phyloP scores from a whole-genome alignment of 169 alveolate species.

The Ichthyophthirius multifiliis region DNA sequence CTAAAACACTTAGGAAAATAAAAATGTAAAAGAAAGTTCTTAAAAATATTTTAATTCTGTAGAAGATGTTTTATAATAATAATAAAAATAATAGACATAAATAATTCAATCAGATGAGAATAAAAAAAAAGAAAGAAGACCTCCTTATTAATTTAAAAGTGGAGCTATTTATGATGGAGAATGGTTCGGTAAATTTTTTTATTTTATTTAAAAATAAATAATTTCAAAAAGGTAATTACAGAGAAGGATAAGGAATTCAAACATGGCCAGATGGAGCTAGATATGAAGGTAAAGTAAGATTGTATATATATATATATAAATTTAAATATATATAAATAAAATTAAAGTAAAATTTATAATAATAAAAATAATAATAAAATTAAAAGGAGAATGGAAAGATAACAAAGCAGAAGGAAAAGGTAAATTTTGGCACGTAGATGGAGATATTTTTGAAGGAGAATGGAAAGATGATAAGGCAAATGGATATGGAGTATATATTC shows the following conservation, averaged over 20 bases:
- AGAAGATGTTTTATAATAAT: background rate
- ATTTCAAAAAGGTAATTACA: background rate
- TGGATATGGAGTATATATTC: constrained; percentile 70
- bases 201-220: too few species aligned
- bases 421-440: constrained; percentile 81
- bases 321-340: background rate
- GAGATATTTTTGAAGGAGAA: constrained; percentile 81
- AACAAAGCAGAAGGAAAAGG: constrained; percentile 84
- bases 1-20: too few species aligned
- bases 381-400: constrained; percentile 59
- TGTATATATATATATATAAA: background rate
- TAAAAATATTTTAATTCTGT: too few species aligned
- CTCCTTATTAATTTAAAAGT: constrained; percentile 57
- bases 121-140: constrained; percentile 32
- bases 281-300: constrained; percentile 53
- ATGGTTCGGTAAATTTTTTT: constrained; percentile 66
- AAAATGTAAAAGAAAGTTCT: background rate
- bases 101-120: background rate
- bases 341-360: constrained; percentile 18
- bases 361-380: constrained; percentile 18
- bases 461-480: constrained; percentile 84
- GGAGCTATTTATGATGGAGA: constrained; percentile 76
- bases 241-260: constrained; percentile 74
- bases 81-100: background rate
- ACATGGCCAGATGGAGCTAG: constrained; percentile 72